Base-by-base conservation (phyloP, 169 alveolate genomes). In the Plasmodium reichenowi region DNA sequence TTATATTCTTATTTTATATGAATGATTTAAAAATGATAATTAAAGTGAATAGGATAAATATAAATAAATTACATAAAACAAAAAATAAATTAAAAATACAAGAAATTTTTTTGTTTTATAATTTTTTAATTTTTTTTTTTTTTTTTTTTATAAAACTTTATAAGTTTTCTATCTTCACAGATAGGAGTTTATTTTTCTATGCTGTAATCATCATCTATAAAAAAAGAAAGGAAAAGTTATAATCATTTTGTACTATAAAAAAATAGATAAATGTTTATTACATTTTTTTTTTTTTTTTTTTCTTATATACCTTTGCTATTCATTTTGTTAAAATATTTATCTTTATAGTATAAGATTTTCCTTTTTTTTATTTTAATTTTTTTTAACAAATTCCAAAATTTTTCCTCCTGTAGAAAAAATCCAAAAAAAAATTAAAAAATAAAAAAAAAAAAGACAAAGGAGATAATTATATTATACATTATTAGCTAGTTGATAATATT, bases 371-470 rank as follows among this genome's bases (percentile, higher is more conserved):
- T 83, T 83, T 67, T 83, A 26, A 54, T 43, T 20, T 54, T 83
- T 72, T 83, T 83, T 72, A 83, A 50, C 76, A 68, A 32, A 10
- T 60, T 22, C 80, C 80, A 83, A 63, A 83, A 83, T 38, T 67
- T 83, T 29, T 83, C 91, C 50, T 83, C 91, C 91, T 83, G 24
- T 2, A 32, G 58, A 56, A 50, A 32, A 12, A 48, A 56, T 13
- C 3, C 3, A 26, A n/a, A 26, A 32, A 29, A n/a, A n/a, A n/a
- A n/a, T n/a, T n/a, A n/a, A n/a, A n/a, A 26, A 66, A 64, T 2
- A 26, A 26, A 26, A 24, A 72, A 50, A n/a, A 24, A 72, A 67
- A 38, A 13, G 58, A n/a, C 7, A 5, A 12, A 22, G 20, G 43
- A 50, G 12, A 64, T 3, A 59, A 15, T 24, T 60, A 10, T 26